phyloP scores from a whole-genome alignment of 1,284 basidiomycete genomes.

The Cutaneotrichosporon cavernicola region DNA sequence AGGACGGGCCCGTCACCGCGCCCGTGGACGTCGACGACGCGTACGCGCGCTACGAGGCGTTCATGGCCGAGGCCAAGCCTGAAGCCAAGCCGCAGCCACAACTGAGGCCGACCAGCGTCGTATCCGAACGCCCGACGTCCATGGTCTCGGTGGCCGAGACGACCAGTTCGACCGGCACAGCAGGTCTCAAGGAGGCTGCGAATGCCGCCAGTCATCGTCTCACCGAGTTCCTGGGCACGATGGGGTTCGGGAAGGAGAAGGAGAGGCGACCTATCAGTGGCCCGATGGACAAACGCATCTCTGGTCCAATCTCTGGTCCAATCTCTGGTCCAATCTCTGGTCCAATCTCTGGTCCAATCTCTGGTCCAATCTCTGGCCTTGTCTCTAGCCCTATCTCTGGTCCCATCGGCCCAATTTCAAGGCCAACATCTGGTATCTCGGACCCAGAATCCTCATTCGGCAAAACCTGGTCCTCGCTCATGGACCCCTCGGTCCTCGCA shows the following conservation, averaged over 20 bases:
- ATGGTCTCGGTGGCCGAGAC: neutral
- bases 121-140: neutral
- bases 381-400: slow-evolving; percentile 14
- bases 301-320: neutral
- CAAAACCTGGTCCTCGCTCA: slow-evolving; percentile 85
- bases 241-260: neutral
- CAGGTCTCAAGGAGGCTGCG: neutral
- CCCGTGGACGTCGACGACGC: slow-evolving; percentile 69
- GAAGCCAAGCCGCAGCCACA: neutral
- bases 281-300: slow-evolving; percentile 1
- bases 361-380: neutral
- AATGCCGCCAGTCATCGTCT: slow-evolving; percentile 12
- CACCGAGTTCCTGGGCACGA: slow-evolving; percentile 33
- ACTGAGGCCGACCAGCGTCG: neutral
- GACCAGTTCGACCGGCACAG: neutral
- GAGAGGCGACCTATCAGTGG: neutral
- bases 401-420: neutral
- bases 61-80: slow-evolving; percentile 57
- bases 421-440: neutral
- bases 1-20: neutral
- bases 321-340: no score
- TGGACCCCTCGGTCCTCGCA: slow-evolving; percentile 75
- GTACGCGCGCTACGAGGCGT: slow-evolving; percentile 82
- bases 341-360: no score
- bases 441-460: slow-evolving; percentile 27